Base-by-base conservation (phyloP, 768 basidiomycete genomes). In the Exidia glandulosa region DNA sequence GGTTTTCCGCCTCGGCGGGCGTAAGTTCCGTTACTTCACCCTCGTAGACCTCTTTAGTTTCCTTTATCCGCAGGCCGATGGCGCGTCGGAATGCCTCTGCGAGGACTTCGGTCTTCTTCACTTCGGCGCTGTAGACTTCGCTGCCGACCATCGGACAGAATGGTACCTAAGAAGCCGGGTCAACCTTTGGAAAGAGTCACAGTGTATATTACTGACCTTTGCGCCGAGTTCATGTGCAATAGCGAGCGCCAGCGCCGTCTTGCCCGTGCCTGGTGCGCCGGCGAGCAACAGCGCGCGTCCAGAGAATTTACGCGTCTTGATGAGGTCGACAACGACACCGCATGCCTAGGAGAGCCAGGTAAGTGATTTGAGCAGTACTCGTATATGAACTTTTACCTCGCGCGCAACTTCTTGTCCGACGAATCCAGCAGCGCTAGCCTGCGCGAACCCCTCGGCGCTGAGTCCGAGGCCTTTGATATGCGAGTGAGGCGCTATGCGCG, bases 81-180 rank as follows among this genome's bases (percentile, higher is more conserved):
- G 96, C 94, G 65, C 96, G 77, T 60, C 95, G 80, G 74, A 98
- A 98, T 36, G 86, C 84, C 72, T 97, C 95, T 55, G 94, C 92
- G 23, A 99, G 76, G 3, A 98, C 94, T 70, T 98, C 96, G 1
- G 96, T 98, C 81, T 99, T 99, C 77, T 98, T 98, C 60, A 99
- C 94, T 73, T 98, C 95, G 2, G 90, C 85, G 41, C 87, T 90
- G 70, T 96, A 98, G 62, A 98, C 96, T 73, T 99, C 96, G 23
- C 86, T 88, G 0, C 96, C 96, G 47, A 98, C 96, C 92, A 97
- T 97, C 3, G 94, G 93, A 71, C 95, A 97, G 70, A 99, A 98
- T 0, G 96, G 96, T 1, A n/a, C n/a, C n/a, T n/a, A n/a, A n/a
- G n/a, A n/a, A n/a, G n/a, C n/a, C n/a, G n/a, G n/a, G n/a, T n/a